Base-by-base conservation (phyloP, 1,139 yeast species). In the Wickerhamomyces sp. region DNA sequence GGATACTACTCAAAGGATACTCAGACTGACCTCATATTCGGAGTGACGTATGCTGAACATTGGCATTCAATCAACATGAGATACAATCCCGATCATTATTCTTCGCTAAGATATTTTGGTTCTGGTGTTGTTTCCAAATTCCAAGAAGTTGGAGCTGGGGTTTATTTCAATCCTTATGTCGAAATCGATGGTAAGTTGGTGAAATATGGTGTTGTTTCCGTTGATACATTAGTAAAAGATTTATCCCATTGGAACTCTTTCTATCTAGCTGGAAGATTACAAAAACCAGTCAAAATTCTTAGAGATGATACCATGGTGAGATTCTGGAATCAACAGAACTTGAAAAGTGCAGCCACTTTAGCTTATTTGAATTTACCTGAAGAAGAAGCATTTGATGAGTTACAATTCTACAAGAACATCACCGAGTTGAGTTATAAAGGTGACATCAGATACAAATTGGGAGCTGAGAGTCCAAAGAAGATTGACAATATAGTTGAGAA, bases 401-500 rank as follows among this genome's bases (percentile, higher is more conserved):
- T 65, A 13, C 76, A 82, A 33, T 71, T 94, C 34, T 92, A 82
- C 64, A 78, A 76, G 53, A 81, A 80, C 46, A 83, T 92, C 36
- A 83, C 97, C 0, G 77, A 79, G 14, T 64, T 94, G 17, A 86
- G 96, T 17, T 94, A 92, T 59, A 65, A 81, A 61, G 98, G 98
- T 14, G 99, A 92, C 59, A 82, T 90, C 28, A 73, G 99, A 49
- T 84, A 89, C 78, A 68, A 74, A 32, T 69, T 89, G 33, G 95
- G 95, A 3, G 95, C 92, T 5, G 98, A 92, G 61, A 87, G 92
- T 60, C 97, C 97, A 9, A 72, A 82, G 54, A 92, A 92, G 61
- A 85, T 90, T 24, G 69, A 70, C 39, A 92, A 94, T 59, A 92
- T 92, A 46, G 97, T 92, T 7, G 62, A 66, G 20, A 84, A 85